Evolutionary conservation across 306 rosid species (phyloP).

Genomic region (Phaseolus lunatus): DNA sequence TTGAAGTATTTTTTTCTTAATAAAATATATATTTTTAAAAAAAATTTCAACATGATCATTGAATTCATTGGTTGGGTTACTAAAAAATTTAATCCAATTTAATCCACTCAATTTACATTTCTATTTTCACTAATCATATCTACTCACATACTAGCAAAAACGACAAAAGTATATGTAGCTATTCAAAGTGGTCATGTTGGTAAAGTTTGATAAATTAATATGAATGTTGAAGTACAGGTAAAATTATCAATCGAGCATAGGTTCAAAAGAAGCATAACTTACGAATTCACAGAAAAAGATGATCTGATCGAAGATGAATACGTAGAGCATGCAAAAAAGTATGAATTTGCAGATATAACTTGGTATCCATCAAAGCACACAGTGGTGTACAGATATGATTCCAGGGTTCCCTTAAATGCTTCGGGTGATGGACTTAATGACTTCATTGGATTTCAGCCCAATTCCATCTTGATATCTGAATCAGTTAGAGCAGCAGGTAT

Average conservation of each 20-base stretch:
- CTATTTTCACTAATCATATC: no score
- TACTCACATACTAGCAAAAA: no score
- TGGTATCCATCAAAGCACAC: slow-evolving; percentile 78
- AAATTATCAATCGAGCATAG: slow-evolving; percentile 63
- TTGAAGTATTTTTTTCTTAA: no score
- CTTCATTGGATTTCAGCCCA: slow-evolving; percentile 77
- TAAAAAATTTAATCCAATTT: no score
- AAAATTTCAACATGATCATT: no score
- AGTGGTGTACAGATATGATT: slow-evolving; percentile 71
- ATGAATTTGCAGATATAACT: slow-evolving; percentile 75
- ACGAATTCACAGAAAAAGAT: slow-evolving; percentile 57
- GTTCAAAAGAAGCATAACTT: slow-evolving; percentile 75
- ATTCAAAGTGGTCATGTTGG: no score
- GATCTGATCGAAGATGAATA: slow-evolving; percentile 51
- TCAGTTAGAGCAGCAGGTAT: slow-evolving; percentile 66
- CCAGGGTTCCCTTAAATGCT: slow-evolving; percentile 59
- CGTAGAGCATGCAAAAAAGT: slow-evolving; percentile 61
- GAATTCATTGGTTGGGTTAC: no score
- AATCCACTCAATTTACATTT: no score
- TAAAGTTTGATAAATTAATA: neutral
- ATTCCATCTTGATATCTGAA: slow-evolving; percentile 53
- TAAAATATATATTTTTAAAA: no score
- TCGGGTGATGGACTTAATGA: slow-evolving; percentile 64
- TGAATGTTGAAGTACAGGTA: slow-evolving; percentile 47
- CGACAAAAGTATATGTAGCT: no score